Evolutionary conservation across 306 rosid species (phyloP), one percentile per base, ranked within the genome.

Genomic region (Inga leiocalycina): DNA sequence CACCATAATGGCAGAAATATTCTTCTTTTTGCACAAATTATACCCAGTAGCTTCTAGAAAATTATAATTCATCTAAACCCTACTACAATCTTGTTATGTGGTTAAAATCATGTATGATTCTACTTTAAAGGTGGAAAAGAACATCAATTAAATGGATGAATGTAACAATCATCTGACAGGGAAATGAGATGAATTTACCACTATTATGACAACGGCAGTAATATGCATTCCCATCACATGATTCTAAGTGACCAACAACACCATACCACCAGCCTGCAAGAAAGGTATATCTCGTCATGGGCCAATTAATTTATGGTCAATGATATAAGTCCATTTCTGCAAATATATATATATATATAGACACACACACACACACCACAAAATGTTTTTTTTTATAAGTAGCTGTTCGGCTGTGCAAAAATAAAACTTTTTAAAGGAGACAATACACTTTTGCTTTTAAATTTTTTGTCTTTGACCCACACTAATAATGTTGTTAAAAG

Each of bases 191-290:
- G 62, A 82, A 90, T 98, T 93, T 87, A 96, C 98, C 98, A 76
- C 92, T 88, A 30, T 39, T 77, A 72, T 88, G 90, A 75, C 99
- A 93, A 71, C 84, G 89, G 89, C 99, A 96, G 88, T 81, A 89
- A 83, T 71, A 86, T 82, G 84, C 91, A 85, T 90, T 89, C 56
- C 97, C 93, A 89, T 91, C 90, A 70, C 99, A 96, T 68, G 91
- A 72, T 84, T 93, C 99, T 79, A 96, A 91, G 90, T 96, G 99
- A 69, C 98, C 99, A 79, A 96, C 96, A 78, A 91, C 83, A 73
- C 98, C 99, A 86, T 93, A 96, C 98, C 99, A 96, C 99, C 98
- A 96, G 87, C 98, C 99, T 96, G 93, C 91, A 90, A 90, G 72
- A 72, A 43, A 46, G 83, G 34, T 76, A 84, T 65, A 77, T 71